A percentile compares a stretch with the other conserved stretches of the same genome.
Conservation (phyloP, 1,284 basidiomycete species). For the Blastosporella zonata region DNA sequence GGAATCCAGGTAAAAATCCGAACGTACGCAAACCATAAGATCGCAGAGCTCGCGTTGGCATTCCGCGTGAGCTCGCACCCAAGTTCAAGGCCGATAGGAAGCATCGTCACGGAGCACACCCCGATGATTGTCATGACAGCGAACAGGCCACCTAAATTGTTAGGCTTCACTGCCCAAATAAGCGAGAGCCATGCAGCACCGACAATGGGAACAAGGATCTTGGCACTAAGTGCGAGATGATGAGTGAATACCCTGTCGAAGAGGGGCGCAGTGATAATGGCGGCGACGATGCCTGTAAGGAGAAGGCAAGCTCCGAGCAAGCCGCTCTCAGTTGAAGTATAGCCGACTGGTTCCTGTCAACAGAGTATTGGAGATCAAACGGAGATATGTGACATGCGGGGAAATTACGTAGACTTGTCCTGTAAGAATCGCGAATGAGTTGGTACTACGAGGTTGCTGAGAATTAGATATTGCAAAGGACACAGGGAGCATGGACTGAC, state of each 20-base stretch:
- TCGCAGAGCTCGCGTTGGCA: slow-evolving; percentile 68
- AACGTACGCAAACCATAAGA: slow-evolving; percentile 68
- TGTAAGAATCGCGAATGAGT: slow-evolving; percentile 60
- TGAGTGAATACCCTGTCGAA: slow-evolving; percentile 77
- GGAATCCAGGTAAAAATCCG: background rate
- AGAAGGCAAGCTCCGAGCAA: slow-evolving; percentile 68
- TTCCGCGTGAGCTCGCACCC: slow-evolving; percentile 75
- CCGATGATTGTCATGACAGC: slow-evolving; percentile 67
- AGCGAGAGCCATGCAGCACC: slow-evolving; percentile 64
- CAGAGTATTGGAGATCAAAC: slow-evolving; percentile 3
- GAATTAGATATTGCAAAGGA: background rate
- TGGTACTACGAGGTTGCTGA: slow-evolving; percentile 32
- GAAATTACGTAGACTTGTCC: slow-evolving; percentile 60
- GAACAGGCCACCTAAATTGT: slow-evolving; percentile 60
- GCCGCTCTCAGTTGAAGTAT: slow-evolving; percentile 60
- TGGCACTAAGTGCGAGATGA: slow-evolving; percentile 58
- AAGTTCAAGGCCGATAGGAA: slow-evolving; percentile 74
- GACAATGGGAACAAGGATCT: slow-evolving; percentile 58
- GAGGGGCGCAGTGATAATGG: slow-evolving; percentile 64
- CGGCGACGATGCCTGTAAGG: slow-evolving; percentile 64
- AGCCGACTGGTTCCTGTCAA: slow-evolving; percentile 66
- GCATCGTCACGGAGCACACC: slow-evolving; percentile 57
- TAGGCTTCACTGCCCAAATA: slow-evolving; percentile 73
- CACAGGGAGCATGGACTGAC: slow-evolving; percentile 33
- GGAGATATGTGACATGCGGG: background rate